Percentiles rank a stretch among this genome's conserved stretches.
phyloP scores from a whole-genome alignment of 1,284 basidiomycete genomes.

The Mycena citricolor region DNA sequence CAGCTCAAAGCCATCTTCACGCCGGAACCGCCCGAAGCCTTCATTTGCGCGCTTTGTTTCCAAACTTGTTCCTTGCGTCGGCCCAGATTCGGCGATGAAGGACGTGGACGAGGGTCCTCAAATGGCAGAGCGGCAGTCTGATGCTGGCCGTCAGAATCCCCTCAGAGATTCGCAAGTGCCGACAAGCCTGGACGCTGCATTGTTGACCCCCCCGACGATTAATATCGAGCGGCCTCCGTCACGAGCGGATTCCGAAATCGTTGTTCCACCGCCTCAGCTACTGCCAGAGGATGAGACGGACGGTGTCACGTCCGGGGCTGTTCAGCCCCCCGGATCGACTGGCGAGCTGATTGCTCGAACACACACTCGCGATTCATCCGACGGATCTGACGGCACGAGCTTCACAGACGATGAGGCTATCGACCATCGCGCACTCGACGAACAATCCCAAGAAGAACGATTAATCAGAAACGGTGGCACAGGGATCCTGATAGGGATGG shows the following conservation, averaged over 20 bases:
- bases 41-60: constrained; percentile 24
- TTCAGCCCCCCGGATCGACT: constrained; percentile 47
- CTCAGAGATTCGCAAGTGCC: constrained; percentile 15
- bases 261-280: constrained; percentile 44
- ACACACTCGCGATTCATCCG: constrained; percentile 21
- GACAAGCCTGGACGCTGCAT: constrained; percentile 14
- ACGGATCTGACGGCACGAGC: constrained; percentile 37
- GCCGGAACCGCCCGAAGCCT: constrained; percentile 20
- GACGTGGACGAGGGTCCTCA: constrained; percentile 20
- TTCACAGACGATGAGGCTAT: constrained; percentile 35
- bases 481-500: constrained; percentile 78
- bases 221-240: constrained; percentile 32
- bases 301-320: constrained; percentile 52
- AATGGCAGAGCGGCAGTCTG: constrained; percentile 22
- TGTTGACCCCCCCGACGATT: constrained; percentile 28
- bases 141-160: constrained; percentile 16
- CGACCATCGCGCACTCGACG: constrained; percentile 46
- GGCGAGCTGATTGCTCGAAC: constrained; percentile 26
- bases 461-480: constrained; percentile 80
- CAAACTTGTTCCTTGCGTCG: constrained; percentile 28
- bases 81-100: constrained; percentile 11
- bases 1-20: constrained; percentile 23
- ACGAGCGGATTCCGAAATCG: constrained; percentile 37
- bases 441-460: constrained; percentile 75
- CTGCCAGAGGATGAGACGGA: constrained; percentile 48